Evolutionary conservation across 1,284 basidiomycete genomes (phyloP).

Genomic region (Pterulicium gracile): DNA sequence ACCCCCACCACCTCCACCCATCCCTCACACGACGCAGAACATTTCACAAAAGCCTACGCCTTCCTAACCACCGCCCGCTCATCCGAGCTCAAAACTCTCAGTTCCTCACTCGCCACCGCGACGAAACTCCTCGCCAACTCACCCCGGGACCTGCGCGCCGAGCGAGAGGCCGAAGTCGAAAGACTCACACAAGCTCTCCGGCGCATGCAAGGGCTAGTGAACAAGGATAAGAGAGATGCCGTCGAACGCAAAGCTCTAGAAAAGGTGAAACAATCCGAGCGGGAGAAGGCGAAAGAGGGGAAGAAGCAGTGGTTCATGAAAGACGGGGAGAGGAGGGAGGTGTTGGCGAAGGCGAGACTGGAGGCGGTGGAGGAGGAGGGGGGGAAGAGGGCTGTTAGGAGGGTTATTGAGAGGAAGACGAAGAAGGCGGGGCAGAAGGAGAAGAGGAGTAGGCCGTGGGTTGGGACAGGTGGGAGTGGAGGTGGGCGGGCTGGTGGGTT

Average conservation of each 20-base stretch:
- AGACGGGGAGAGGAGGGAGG: slow-evolving; percentile 66
- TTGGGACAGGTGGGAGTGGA: too few species aligned
- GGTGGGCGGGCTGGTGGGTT: too few species aligned
- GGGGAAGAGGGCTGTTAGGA: slow-evolving; percentile 74
- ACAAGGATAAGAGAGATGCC: slow-evolving; percentile 62
- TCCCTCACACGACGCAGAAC: slow-evolving; percentile 52
- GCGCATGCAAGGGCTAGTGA: slow-evolving; percentile 68
- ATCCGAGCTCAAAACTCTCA: slow-evolving; percentile 59
- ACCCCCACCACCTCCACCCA: slow-evolving; percentile 62
- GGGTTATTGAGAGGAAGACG: slow-evolving; percentile 81
- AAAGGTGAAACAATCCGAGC: slow-evolving; percentile 56
- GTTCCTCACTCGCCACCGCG: slow-evolving; percentile 57
- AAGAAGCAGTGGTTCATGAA: slow-evolving; percentile 88
- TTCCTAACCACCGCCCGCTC: slow-evolving; percentile 69
- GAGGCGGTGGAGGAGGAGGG: slow-evolving; percentile 66
- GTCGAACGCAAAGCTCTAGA: slow-evolving; percentile 59
- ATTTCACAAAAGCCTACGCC: slow-evolving; percentile 67
- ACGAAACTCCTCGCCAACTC: slow-evolving; percentile 57
- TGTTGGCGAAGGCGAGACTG: slow-evolving; percentile 66
- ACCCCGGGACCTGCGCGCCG: slow-evolving; percentile 50
- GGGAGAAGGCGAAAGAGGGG: slow-evolving; percentile 61
- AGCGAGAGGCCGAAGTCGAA: slow-evolving; percentile 61
- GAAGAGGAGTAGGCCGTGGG: slow-evolving; percentile 68
- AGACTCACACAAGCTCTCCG: slow-evolving; percentile 74
- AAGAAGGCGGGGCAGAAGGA: slow-evolving; percentile 85